Evolutionary conservation across 805 yeast genomes (phyloP).

Genomic region (Tetrapisispora fleetii): DNA sequence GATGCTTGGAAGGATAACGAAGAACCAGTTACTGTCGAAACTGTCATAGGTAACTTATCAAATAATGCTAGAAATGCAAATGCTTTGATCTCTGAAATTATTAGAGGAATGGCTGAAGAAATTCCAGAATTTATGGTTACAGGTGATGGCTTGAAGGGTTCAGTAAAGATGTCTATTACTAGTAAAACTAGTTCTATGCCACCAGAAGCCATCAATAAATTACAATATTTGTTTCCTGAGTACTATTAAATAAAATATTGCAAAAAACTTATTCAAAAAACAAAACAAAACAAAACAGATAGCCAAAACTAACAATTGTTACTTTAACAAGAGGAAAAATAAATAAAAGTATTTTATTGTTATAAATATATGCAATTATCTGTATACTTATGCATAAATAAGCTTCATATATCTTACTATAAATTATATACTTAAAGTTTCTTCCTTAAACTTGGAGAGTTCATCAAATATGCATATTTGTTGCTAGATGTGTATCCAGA

Average conservation of each 20-base stretch:
- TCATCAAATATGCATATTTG: slow-evolving; percentile 28
- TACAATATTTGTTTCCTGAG: slow-evolving; percentile 85
- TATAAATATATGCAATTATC: slow-evolving; percentile 1
- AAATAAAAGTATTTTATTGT: neutral
- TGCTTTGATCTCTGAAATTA: slow-evolving; percentile 56
- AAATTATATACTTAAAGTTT: slow-evolving; percentile 1
- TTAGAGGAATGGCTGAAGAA: slow-evolving; percentile 56
- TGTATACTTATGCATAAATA: neutral
- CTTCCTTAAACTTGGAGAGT: slow-evolving; percentile 25
- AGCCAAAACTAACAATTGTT: neutral
- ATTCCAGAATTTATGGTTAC: slow-evolving; percentile 44
- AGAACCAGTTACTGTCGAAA: slow-evolving; percentile 97
- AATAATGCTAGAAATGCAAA: slow-evolving; percentile 86
- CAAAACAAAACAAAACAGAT: no score
- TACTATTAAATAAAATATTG: slow-evolving; percentile 49
- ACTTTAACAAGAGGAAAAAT: neutral
- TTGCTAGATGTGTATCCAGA: slow-evolving; percentile 28
- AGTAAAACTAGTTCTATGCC: slow-evolving; percentile 69
- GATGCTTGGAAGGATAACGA: slow-evolving; percentile 96
- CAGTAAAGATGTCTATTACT: slow-evolving; percentile 73
- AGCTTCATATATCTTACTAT: neutral
- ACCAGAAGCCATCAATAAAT: slow-evolving; percentile 60
- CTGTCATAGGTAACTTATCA: slow-evolving; percentile 81
- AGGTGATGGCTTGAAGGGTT: slow-evolving; percentile 63
- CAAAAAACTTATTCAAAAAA: neutral